Conservation (phyloP, 2,329 filamentous ascomycete species). For the Calonectria hongkongensis region DNA sequence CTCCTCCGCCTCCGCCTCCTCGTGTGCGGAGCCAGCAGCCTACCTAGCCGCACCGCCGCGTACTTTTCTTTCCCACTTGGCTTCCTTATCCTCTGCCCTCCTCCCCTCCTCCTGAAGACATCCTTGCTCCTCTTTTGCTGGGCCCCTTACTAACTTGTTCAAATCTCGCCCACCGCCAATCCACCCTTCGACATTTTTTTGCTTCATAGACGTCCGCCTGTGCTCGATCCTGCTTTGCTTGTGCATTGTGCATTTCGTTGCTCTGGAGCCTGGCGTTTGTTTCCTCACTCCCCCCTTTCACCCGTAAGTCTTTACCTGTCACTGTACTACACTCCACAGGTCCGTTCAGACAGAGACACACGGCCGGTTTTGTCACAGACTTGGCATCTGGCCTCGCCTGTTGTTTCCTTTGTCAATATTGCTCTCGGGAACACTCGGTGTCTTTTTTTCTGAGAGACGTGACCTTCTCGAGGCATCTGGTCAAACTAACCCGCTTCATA, state of each 20-base stretch:
- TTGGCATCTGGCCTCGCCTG: constrained; percentile 12
- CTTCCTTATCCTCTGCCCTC: constrained; percentile 41
- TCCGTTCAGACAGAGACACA: constrained; percentile 22
- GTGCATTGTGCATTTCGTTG: constrained; percentile 49
- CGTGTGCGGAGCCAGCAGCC: constrained; percentile 21
- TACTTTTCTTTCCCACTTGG: constrained; percentile 44
- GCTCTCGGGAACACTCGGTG: not conserved
- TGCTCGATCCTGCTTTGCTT: constrained; percentile 45
- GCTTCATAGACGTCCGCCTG: constrained; percentile 42
- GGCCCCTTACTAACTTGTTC: constrained; percentile 43
- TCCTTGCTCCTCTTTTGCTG: constrained; percentile 44
- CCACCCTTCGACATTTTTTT: constrained; percentile 34
- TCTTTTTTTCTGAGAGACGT: constrained; percentile 21
- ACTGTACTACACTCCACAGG: constrained; percentile 41
- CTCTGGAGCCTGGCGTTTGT: constrained; percentile 56
- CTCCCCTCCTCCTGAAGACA: constrained; percentile 42
- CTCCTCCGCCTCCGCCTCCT: constrained; percentile 43
- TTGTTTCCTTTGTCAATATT: constrained; percentile 16
- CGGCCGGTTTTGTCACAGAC: constrained; percentile 13
- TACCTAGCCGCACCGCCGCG: constrained; percentile 37
- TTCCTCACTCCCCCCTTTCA: constrained; percentile 51
- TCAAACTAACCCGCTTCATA: constrained; percentile 44
- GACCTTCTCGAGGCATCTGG: constrained; percentile 23
- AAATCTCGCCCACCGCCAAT: constrained; percentile 22
- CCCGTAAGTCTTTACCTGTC: constrained; percentile 50